Conservation (phyloP, 1,284 basidiomycete genomes). For the Trametes pubescens region DNA sequence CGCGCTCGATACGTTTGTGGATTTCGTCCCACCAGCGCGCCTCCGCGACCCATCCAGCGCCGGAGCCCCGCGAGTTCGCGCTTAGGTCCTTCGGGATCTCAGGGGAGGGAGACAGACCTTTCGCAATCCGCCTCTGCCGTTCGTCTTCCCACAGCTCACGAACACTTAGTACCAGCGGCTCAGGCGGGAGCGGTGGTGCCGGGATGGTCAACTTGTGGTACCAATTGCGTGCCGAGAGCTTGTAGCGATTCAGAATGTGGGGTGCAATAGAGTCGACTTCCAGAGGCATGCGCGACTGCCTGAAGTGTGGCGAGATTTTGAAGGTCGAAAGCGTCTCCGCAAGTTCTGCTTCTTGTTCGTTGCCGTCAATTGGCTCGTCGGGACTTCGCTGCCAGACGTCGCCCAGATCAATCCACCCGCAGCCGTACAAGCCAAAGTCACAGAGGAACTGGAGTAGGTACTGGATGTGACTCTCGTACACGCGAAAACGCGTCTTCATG, state of each 20-base stretch:
- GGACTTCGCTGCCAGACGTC: conserved; percentile 64
- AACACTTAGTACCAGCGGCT: conserved; percentile 88
- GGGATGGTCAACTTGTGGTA: conserved; percentile 79
- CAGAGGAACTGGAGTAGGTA: conserved; percentile 94
- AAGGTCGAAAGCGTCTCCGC: conserved; percentile 37
- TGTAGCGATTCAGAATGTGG: conserved; percentile 86
- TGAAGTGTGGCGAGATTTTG: conserved; percentile 60
- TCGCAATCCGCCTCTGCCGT: conserved; percentile 68
- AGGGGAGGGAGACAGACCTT: conserved; percentile 75
- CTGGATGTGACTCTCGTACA: conserved; percentile 92
- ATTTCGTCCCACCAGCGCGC: conserved; percentile 76
- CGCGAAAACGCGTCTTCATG: conserved; percentile 78
- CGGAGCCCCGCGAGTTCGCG: conserved; percentile 60
- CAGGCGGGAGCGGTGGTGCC: conserved; percentile 57
- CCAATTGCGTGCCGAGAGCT: conserved; percentile 70
- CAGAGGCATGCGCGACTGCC: conserved; percentile 77
- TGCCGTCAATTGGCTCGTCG: conserved; percentile 35
- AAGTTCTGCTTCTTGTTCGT: conserved; percentile 14
- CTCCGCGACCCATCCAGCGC: conserved; percentile 76
- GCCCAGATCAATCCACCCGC: conserved; percentile 84
- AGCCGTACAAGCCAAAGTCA: conserved; percentile 96
- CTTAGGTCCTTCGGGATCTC: conserved; percentile 71
- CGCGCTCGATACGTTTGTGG: conserved; percentile 57
- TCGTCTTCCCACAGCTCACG: conserved; percentile 97
- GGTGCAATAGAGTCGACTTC: conserved; percentile 88